Evolutionary conservation across 768 basidiomycete genomes (phyloP).

Genomic region (Suillus paluster): DNA sequence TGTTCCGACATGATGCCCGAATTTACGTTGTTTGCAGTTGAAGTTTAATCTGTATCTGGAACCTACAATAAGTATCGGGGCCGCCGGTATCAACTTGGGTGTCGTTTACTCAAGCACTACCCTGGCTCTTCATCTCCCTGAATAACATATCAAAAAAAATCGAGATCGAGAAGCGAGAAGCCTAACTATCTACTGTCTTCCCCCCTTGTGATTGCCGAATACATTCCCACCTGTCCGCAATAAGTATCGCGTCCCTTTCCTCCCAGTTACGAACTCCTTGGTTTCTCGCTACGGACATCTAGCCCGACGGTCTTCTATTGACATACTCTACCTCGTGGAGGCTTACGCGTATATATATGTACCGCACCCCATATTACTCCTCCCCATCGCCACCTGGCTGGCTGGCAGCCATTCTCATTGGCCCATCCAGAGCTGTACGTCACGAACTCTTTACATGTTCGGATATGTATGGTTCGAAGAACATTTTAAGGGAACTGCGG

Average conservation of each 20-base stretch:
- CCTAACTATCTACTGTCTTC: too few species aligned
- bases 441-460: neutral
- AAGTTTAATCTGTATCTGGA: neutral
- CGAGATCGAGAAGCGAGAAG: neutral
- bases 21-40: neutral
- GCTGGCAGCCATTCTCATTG: neutral
- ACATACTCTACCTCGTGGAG: neutral
- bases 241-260: neutral
- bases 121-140: neutral
- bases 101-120: neutral
- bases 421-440: neutral
- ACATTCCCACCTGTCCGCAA: neutral
- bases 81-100: neutral
- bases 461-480: neutral
- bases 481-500: neutral
- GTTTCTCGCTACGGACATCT: neutral
- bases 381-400: neutral
- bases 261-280: neutral
- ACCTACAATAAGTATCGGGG: neutral
- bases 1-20: neutral
- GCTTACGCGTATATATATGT: neutral
- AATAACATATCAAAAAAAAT: neutral
- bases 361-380: neutral
- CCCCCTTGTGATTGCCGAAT: neutral
- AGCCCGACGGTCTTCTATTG: neutral